These are phyloP conservation scores for Volvariella surrecta DNA, from an alignment of 1,284 basidiomycete species.

Conservation along the genomic window DNA sequence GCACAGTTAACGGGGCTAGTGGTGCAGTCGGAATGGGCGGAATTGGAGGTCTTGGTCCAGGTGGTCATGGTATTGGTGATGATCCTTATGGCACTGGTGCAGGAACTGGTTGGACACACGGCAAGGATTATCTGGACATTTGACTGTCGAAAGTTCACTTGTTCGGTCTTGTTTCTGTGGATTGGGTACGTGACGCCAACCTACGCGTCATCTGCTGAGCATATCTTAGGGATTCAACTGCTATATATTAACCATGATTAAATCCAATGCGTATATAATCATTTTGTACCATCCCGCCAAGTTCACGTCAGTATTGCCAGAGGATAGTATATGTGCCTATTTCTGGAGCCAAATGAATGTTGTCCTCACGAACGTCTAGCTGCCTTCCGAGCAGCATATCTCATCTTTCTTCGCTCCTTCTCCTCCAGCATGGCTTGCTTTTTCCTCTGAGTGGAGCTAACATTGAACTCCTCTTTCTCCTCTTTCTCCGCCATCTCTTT, in stretches of 20 bases:
- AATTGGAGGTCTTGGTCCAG: conserved; percentile 8
- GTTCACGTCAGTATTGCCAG: no score
- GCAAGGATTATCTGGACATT: conserved; percentile 64
- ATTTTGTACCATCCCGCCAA: no score
- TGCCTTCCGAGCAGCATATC: conserved; percentile 13
- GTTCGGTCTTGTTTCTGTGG: conserved; percentile 1
- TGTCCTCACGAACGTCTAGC: no score
- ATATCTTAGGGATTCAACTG: no score
- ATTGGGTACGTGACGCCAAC: no score
- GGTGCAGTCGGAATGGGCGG: conserved; percentile 17
- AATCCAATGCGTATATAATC: no score
- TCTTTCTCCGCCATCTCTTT: conserved; percentile 33
- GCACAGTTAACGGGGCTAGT: conserved; percentile 24
- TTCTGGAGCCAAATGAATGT: no score
- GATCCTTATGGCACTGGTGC: conserved; percentile 48
- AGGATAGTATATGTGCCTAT: no score
- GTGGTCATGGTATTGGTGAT: conserved; percentile 21
- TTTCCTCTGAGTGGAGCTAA: conserved; percentile 66
- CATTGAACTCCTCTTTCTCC: conserved; percentile 41
- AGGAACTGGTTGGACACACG: conserved; percentile 26
- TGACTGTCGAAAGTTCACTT: no score
- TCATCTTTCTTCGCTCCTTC: conserved; percentile 28
- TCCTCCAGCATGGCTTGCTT: conserved; percentile 49
- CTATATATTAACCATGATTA: no score
- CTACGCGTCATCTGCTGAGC: no score